These are phyloP conservation scores for Citrullus mucosospermus DNA, from an alignment of 306 rosid species.

Conservation along the genomic window DNA sequence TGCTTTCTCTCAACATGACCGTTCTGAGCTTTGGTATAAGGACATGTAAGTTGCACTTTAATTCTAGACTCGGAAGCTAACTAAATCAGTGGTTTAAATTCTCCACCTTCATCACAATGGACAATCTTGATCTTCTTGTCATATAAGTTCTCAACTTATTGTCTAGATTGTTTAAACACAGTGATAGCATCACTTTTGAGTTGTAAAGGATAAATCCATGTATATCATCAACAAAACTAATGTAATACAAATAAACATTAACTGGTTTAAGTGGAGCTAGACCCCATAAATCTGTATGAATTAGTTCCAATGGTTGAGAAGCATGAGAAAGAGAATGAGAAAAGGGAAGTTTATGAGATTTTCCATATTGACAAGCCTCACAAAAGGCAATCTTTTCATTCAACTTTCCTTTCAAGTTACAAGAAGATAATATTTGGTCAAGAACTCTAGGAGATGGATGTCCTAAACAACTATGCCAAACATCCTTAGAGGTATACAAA, in stretches of 20 bases:
- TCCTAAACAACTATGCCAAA: too few relatives aligned
- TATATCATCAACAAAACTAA: neutral
- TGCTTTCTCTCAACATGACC: too few relatives aligned
- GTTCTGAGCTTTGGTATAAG: too few relatives aligned
- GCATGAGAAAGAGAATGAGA: too few relatives aligned
- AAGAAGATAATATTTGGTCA: neutral
- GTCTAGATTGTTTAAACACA: neutral
- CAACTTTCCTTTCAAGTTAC: neutral
- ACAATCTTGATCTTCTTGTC: neutral
- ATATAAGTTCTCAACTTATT: neutral
- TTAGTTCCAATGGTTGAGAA: neutral
- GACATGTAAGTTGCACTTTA: neutral
- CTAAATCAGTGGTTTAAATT: neutral
- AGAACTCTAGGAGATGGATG: too few relatives aligned
- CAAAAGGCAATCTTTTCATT: neutral
- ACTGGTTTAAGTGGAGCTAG: fast-evolving
- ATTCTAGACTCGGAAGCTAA: neutral
- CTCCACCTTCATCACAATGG: neutral
- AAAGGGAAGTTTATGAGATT: neutral
- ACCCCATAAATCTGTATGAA: neutral
- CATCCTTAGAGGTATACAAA: neutral
- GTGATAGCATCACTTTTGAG: too few relatives aligned
- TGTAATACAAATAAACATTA: neutral
- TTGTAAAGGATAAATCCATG: neutral
- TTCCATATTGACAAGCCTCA: neutral